Conservation (phyloP, 345 rosid species). For the Syzygium aromaticum region DNA sequence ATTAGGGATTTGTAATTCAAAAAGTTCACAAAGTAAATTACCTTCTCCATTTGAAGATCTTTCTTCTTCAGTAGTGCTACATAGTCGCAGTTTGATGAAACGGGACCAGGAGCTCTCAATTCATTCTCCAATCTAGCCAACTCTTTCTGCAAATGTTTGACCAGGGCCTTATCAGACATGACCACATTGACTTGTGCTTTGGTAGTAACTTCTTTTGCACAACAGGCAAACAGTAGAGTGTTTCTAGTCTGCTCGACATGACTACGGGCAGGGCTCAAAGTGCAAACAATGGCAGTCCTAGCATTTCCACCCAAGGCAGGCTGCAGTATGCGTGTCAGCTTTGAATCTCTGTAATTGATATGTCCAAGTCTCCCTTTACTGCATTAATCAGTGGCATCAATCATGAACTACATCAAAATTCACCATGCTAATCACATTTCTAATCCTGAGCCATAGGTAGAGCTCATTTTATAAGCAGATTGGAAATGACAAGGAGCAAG, state of each 20-base stretch:
- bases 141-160: conserved; percentile 88
- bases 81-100: conserved; percentile 50
- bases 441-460: background rate
- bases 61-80: conserved; percentile 62
- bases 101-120: conserved; percentile 60
- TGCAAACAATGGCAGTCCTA: conserved; percentile 91
- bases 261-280: conserved; percentile 92
- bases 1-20: background rate
- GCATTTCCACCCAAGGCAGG: conserved; percentile 98
- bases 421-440: background rate
- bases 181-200: conserved; percentile 97
- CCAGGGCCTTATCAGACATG: conserved; percentile 98
- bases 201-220: conserved; percentile 95
- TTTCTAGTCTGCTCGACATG: conserved; percentile 98
- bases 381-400: conserved; percentile 11
- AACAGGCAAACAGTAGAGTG: conserved; percentile 92
- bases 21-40: conserved; percentile 5
- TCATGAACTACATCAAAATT: background rate
- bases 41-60: conserved; percentile 94
- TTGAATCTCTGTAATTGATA: conserved; percentile 94
- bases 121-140: conserved; percentile 91
- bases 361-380: conserved; percentile 94
- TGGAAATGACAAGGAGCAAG: background rate
- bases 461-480: background rate
- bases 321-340: conserved; percentile 87